Evolutionary conservation across 805 yeast genomes (phyloP), one percentile per base, ranked within the genome.

Genomic region (Starmerella roubikii): DNA sequence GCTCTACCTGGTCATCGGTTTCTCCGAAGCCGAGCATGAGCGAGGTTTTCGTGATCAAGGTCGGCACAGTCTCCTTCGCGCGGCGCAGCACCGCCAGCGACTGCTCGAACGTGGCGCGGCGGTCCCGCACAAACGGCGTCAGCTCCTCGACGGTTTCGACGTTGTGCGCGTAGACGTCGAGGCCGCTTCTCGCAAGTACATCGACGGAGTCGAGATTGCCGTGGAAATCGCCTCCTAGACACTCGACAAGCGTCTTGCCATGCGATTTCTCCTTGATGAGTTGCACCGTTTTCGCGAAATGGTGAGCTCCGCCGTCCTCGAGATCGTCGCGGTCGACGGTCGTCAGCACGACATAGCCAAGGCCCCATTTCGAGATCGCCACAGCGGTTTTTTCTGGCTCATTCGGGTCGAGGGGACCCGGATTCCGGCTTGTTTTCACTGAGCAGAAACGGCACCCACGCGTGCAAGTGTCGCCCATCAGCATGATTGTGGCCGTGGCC

Each of bases 391-490:
- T 84, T 55, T 83, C 95, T 1, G 99, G 99, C 60, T 91, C 99
- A 67, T 70, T 75, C 17, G 96, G 94, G 62, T 91, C 99, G 7
- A 93, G 78, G 9, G 85, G 74, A 1, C 78, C 75, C 1, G 99
- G 99, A 1, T 64, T 64, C 54, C 98, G 71, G 57, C 76, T 77
- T 1, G 99, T 91, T 60, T 91, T 91, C 34, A 91, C 98, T 1
- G 94, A 82, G 59, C 99, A 91, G 62, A 91, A 91, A 47, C 99
- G 69, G 58, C 99, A 91, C n/a, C 99, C 99, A 62, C 99, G 71
- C 1, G 99, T 91, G 62, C 99, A 91, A 0, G 98, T 91, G 54
- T 91, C 99, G 45, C 99, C 99, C 71, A 91, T 69, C 42, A 91
- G 67, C 99, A 91, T 91, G 51, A 91, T 91, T 2, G 99, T 91